A percentile compares a stretch with the other conserved stretches of the same genome.
Evolutionary conservation across 176 grass and related monocot genomes (phyloP).

Genomic region (Sorghum bicolor): DNA sequence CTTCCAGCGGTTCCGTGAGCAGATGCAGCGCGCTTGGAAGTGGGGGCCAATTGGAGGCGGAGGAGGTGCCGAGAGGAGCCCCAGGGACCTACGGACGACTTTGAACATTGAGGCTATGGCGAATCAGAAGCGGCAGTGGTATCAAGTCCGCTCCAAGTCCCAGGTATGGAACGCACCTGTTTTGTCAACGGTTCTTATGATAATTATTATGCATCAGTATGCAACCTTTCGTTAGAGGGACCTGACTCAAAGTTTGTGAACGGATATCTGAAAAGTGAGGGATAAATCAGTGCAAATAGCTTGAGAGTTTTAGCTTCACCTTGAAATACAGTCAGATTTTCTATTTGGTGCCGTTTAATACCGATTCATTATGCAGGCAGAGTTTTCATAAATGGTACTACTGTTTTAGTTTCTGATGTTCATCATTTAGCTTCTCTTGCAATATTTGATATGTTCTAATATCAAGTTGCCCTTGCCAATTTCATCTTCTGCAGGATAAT

Average conservation of each 20-base stretch:
- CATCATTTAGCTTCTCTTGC: slow-evolving; percentile 6
- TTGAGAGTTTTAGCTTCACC: background rate
- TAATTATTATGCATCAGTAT: background rate
- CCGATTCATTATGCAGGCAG: background rate
- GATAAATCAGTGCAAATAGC: slow-evolving; percentile 11
- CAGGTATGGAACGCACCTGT: slow-evolving; percentile 40
- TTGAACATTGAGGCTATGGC: slow-evolving; percentile 89
- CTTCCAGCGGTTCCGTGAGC: slow-evolving; percentile 80
- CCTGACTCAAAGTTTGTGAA: background rate
- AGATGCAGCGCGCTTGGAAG: slow-evolving; percentile 88
- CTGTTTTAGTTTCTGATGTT: background rate
- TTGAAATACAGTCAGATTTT: background rate
- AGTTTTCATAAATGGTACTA: background rate
- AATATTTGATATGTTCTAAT: background rate
- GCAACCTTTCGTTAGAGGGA: background rate
- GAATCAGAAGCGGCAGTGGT: slow-evolving; percentile 95
- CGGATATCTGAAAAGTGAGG: background rate
- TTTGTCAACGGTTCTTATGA: background rate
- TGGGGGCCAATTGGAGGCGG: slow-evolving; percentile 61
- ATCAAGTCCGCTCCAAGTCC: slow-evolving; percentile 71
- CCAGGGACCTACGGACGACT: slow-evolving; percentile 54
- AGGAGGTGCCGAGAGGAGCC: slow-evolving; percentile 31
- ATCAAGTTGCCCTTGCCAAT: slow-evolving; percentile 2
- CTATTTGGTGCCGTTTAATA: background rate
- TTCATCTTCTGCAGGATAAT: slow-evolving; percentile 54